These are phyloP conservation scores for Amphicarpaea edgeworthii DNA, from an alignment of 306 rosid genomes.

Conservation along the genomic window DNA sequence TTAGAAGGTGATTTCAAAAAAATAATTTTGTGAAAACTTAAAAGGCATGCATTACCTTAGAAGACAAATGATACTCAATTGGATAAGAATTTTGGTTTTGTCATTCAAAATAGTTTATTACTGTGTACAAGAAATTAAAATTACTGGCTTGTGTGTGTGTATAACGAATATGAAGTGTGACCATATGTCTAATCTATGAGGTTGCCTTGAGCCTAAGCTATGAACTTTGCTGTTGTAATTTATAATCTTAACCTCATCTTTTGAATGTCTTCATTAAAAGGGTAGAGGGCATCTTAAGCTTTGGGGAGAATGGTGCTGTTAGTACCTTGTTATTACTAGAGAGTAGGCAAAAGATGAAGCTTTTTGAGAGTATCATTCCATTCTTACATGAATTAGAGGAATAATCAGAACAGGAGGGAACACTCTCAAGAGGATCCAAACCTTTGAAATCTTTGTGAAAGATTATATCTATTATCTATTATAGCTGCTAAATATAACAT, in stretches of 20 bases:
- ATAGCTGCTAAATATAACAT: constrained; percentile 5
- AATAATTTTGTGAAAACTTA: no score
- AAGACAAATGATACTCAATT: not conserved
- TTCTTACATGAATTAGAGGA: not conserved
- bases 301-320: not conserved
- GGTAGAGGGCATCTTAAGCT: not conserved
- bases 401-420: not conserved
- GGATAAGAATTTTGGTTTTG: not conserved
- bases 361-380: constrained; percentile 5
- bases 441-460: not conserved
- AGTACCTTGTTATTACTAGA: not conserved
- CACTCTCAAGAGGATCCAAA: not conserved
- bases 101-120: not conserved
- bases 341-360: constrained; percentile 7
- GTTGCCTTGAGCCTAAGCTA: not conserved
- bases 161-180: not conserved
- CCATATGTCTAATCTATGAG: not conserved
- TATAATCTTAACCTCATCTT: not conserved
- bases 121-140: not conserved
- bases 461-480: not conserved
- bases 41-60: not conserved
- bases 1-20: not conserved
- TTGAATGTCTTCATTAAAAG: not conserved
- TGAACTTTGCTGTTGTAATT: not conserved
- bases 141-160: not conserved